Evolutionary conservation across 805 yeast genomes (phyloP).

Genomic region (Nematodospora valgi): DNA sequence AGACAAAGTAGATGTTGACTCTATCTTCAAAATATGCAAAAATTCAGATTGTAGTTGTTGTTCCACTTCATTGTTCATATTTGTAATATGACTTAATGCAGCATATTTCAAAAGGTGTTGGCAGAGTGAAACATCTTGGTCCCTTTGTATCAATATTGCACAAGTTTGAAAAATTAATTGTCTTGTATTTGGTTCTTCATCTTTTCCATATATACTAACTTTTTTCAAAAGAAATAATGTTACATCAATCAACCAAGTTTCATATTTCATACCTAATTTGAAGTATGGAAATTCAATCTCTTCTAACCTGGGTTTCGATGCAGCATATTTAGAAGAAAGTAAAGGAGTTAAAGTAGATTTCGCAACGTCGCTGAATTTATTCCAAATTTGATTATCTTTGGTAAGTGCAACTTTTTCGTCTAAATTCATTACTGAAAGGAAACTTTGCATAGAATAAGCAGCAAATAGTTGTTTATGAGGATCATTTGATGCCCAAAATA

Average conservation of each 20-base stretch:
- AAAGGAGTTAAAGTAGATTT: constrained; percentile 75
- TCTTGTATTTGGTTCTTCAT: constrained; percentile 11
- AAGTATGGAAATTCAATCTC: constrained; percentile 63
- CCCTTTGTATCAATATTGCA: constrained; percentile 55
- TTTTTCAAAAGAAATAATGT: constrained; percentile 63
- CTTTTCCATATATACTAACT: constrained; percentile 14
- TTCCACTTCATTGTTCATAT: constrained; percentile 41
- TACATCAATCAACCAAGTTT: constrained; percentile 69
- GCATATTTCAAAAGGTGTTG: constrained; percentile 76
- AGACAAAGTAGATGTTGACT: constrained; percentile 42
- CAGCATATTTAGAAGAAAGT: constrained; percentile 66
- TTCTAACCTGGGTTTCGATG: constrained; percentile 49
- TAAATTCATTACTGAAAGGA: constrained; percentile 59
- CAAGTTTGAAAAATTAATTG: constrained; percentile 55
- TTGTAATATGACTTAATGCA: constrained; percentile 59
- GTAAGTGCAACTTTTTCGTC: constrained; percentile 19
- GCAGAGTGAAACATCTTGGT: constrained; percentile 67
- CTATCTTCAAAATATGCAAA: constrained; percentile 50
- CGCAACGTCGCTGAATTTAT: constrained; percentile 58
- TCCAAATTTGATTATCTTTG: constrained; percentile 46
- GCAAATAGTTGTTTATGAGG: constrained; percentile 80
- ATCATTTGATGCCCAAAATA: constrained; percentile 86
- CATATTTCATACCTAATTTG: constrained; percentile 50
- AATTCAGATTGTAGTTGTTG: constrained; percentile 45
- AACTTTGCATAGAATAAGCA: constrained; percentile 88